Evolutionary conservation across 2,329 filamentous ascomycete species (phyloP).

Genomic region (Pleomassaria siparia): DNA sequence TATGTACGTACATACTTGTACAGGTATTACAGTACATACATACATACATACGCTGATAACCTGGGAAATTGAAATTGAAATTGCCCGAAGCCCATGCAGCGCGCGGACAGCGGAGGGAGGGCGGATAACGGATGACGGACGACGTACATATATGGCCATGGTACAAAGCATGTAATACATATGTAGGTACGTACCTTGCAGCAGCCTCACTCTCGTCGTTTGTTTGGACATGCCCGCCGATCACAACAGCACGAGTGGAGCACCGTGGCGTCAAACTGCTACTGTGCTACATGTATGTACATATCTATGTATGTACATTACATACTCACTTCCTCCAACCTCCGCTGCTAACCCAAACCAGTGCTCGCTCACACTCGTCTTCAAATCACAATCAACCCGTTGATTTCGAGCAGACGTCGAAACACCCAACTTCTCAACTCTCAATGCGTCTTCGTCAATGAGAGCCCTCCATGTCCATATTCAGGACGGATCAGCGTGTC

Average conservation of each 20-base stretch:
- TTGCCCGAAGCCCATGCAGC: constrained; percentile 1
- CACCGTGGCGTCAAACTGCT: not conserved
- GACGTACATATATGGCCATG: not conserved
- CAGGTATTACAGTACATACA: too few species aligned
- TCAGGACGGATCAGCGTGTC: not conserved
- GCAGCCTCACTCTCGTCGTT: not conserved
- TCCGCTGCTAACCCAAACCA: not conserved
- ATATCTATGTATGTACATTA: too few species aligned
- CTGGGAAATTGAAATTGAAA: constrained; percentile 3
- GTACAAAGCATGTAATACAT: too few species aligned
- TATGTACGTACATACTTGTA: too few species aligned
- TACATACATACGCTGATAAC: too few species aligned
- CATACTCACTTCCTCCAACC: not conserved
- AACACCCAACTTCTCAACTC: constrained; percentile 5
- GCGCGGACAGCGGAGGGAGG: not conserved
- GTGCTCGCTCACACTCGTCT: not conserved
- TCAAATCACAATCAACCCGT: not conserved
- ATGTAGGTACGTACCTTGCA: too few species aligned
- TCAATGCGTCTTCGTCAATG: constrained; percentile 1
- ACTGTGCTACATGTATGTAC: too few species aligned
- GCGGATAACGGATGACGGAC: not conserved
- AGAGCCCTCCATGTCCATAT: not conserved
- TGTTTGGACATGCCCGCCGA: not conserved
- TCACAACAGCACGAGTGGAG: not conserved
- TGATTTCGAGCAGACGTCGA: not conserved